These are phyloP conservation scores for Medicago ruthenica DNA, from an alignment of 306 rosid genomes.

Conservation along the genomic window DNA sequence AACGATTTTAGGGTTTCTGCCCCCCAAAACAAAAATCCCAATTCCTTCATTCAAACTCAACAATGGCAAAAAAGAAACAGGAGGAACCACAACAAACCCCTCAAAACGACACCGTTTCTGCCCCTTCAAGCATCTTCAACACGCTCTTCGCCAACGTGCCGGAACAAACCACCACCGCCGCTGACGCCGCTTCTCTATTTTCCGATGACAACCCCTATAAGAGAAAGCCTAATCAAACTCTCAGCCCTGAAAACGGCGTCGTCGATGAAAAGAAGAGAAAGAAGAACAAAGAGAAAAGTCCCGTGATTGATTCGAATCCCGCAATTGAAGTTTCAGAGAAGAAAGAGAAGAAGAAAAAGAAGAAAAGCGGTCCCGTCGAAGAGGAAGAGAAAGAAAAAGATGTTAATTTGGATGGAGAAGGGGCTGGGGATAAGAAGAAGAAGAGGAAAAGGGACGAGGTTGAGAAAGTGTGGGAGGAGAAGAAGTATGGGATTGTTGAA, in stretches of 20 bases:
- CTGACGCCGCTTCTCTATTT: constrained; percentile 59
- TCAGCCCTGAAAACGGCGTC: constrained; percentile 3
- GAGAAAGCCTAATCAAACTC: constrained; percentile 48
- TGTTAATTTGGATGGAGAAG: constrained; percentile 11
- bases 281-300: constrained; percentile 47
- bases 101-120: constrained; percentile 45
- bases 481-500: constrained; percentile 61
- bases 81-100: constrained; percentile 43
- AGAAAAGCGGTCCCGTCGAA: constrained; percentile 38
- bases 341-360: constrained; percentile 43
- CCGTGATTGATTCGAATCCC: constrained; percentile 22
- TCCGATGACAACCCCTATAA: constrained; percentile 76
- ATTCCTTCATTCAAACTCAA: constrained; percentile 3
- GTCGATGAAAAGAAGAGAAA: constrained; percentile 50
- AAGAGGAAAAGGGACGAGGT: constrained; percentile 90
- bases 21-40: background rate
- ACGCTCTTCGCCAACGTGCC: constrained; percentile 59
- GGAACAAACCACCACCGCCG: constrained; percentile 33
- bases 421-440: constrained; percentile 46
- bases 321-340: constrained; percentile 48
- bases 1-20: constrained; percentile 40
- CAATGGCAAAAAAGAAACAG: constrained; percentile 68
- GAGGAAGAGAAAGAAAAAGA: background rate
- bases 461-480: constrained; percentile 83
- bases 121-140: constrained; percentile 58